phyloP scores from a whole-genome alignment of 768 basidiomycete genomes.

The Boletus coccyginus region DNA sequence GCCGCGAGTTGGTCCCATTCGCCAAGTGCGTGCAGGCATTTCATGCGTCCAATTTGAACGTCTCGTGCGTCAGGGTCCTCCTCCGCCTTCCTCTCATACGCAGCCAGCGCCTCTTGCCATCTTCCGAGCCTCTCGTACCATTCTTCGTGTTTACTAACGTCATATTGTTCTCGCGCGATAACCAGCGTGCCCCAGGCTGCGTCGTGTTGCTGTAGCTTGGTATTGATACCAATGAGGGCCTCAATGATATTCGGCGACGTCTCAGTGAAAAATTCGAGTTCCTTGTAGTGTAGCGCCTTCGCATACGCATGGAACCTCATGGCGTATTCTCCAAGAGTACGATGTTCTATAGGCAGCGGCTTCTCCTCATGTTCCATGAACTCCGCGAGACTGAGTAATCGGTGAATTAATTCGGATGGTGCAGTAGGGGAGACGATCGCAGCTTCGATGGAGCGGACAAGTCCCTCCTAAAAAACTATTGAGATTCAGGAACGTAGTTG shows the following conservation, averaged over 20 bases:
- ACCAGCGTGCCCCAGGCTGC: slow-evolving; percentile 96
- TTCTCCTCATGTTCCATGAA: slow-evolving; percentile 99
- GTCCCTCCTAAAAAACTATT: slow-evolving; percentile 68
- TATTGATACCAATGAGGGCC: slow-evolving; percentile 93
- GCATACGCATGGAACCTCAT: slow-evolving; percentile 93
- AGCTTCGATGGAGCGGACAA: slow-evolving; percentile 83
- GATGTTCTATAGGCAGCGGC: slow-evolving; percentile 87
- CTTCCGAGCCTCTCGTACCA: slow-evolving; percentile 97
- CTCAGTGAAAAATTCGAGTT: slow-evolving; percentile 93
- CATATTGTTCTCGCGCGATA: slow-evolving; percentile 86
- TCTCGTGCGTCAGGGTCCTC: slow-evolving; percentile 76
- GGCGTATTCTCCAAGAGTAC: slow-evolving; percentile 91
- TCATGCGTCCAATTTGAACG: slow-evolving; percentile 86
- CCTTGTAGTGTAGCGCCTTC: slow-evolving; percentile 98
- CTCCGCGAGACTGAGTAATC: slow-evolving; percentile 90
- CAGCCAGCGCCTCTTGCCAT: slow-evolving; percentile 90
- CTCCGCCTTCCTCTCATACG: slow-evolving; percentile 77
- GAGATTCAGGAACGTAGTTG: not conserved
- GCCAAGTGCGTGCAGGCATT: slow-evolving; percentile 93
- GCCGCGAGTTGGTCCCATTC: slow-evolving; percentile 93
- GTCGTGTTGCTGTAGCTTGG: slow-evolving; percentile 93
- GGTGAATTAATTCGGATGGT: slow-evolving; percentile 87
- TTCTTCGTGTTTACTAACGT: slow-evolving; percentile 90
- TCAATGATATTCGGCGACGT: slow-evolving; percentile 90
- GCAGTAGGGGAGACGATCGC: slow-evolving; percentile 78